These are phyloP conservation scores for Senna tora DNA, from an alignment of 306 rosid genomes.

Conservation along the genomic window DNA sequence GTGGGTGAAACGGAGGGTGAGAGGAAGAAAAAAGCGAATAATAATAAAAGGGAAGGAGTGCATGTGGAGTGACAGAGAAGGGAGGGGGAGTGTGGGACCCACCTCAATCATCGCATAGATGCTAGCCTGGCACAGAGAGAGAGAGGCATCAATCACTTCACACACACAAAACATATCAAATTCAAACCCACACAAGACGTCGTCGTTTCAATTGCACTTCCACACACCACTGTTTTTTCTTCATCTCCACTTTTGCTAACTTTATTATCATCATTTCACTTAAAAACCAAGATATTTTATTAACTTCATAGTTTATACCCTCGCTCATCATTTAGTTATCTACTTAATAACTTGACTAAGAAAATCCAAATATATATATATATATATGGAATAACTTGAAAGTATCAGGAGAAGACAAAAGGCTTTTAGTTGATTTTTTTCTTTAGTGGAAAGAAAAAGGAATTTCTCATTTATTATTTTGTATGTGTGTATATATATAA, in stretches of 20 bases:
- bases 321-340: background rate
- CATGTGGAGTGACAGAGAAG: constrained; percentile 73
- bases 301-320: too few species aligned
- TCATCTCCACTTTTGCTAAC: too few species aligned
- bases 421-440: background rate
- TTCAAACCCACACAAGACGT: background rate
- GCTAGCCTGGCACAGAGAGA: constrained; percentile 96
- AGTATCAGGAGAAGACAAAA: background rate
- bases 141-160: constrained; percentile 58
- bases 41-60: constrained; percentile 49
- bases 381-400: too few species aligned
- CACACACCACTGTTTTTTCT: background rate
- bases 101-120: constrained; percentile 56
- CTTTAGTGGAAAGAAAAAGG: too few species aligned
- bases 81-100: constrained; percentile 57
- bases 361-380: too few species aligned
- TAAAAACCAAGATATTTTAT: too few species aligned
- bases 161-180: too few species aligned
- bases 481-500: too few species aligned
- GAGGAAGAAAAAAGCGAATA: constrained; percentile 3
- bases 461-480: too few species aligned
- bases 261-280: too few species aligned
- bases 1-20: constrained; percentile 34
- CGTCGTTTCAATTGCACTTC: background rate
- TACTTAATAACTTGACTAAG: too few species aligned